Conservation (phyloP, 108 stramenopile species). For the Bacterosira constricta region DNA sequence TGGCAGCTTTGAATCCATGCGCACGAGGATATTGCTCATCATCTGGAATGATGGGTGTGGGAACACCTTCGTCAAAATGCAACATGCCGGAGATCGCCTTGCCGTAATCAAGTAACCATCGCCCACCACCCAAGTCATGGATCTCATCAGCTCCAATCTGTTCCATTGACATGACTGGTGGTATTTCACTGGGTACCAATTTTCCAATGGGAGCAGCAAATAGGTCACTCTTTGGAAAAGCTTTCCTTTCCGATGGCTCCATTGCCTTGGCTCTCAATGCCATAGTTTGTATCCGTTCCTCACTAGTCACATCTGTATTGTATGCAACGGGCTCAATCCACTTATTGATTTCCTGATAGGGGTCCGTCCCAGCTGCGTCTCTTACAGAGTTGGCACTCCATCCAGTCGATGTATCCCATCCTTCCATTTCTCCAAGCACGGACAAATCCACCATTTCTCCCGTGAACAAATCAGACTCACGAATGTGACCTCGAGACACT, state of each 20-base stretch:
- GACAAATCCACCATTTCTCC: constrained; percentile 44
- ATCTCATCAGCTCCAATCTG: constrained; percentile 36
- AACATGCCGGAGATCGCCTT: constrained; percentile 48
- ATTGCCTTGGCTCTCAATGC: constrained; percentile 23
- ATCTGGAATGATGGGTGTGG: constrained; percentile 38
- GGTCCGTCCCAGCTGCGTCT: background rate
- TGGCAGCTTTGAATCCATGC: constrained; percentile 23
- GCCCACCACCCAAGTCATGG: constrained; percentile 32
- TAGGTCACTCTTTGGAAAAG: background rate
- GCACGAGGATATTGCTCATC: constrained; percentile 33
- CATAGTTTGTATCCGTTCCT: constrained; percentile 20
- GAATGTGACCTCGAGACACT: constrained; percentile 31
- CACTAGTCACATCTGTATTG: constrained; percentile 22
- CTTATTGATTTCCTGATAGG: constrained; percentile 8
- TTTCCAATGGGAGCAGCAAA: constrained; percentile 30
- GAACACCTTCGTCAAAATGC: constrained; percentile 48
- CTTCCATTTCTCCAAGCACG: constrained; percentile 16
- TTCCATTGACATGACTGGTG: constrained; percentile 34
- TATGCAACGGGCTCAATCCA: constrained; percentile 21
- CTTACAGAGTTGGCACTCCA: too few relatives aligned
- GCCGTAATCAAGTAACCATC: constrained; percentile 50
- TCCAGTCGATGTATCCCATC: constrained; percentile 45
- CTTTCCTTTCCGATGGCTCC: background rate
- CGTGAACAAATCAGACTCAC: constrained; percentile 42
- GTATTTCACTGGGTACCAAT: constrained; percentile 33